Base-by-base conservation (phyloP, 306 rosid species). In the Lathyrus oleraceus region DNA sequence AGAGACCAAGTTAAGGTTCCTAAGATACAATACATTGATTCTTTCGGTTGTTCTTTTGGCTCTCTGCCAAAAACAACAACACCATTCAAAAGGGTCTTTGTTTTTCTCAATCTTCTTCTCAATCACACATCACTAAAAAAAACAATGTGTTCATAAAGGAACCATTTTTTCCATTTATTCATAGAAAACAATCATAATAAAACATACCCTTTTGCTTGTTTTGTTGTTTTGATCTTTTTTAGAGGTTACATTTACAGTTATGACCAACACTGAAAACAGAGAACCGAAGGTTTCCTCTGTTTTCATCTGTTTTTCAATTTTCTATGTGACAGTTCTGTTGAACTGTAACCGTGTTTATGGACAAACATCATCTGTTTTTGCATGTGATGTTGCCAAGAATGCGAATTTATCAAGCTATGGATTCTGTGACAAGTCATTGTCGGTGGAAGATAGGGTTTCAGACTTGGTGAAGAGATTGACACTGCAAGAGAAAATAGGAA, bases 381-480 rank as follows among this genome's bases (percentile, higher is more conserved):
- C 95, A 54, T 95, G 99, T 39, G 83, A 89, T 28, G 78, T 21
- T 8, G 74, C 19, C 1, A 74, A 77, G 32, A 82, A 90, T 30
- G 70, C 90, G 0, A 35, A 65, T 5, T 21, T 77, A 70, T 65
- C 82, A 2, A 74, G 78, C 57, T 83, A 64, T 16, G 92, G 85
- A 20, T 95, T 95, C 80, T 95, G 99, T 15, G 61, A 95, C 61
- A 63, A 25, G 40, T 86, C 95, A 11, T 8, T 85, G 54, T 72
- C 77, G 43, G 75, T 84, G 6, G 73, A 76, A 2, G 45, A 49
- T 1, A 82, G 99, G 61, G 99, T 95, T 3, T 65, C 44, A 0
- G 99, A 95, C 82, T 54, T 95, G 70, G 92, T 95, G 76, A 78
- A 85, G 82, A 78, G 96, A 65, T 61, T 95, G 27, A 86, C 97